Conservation (phyloP, 2,329 filamentous ascomycete genomes). For the Arthroderma sp. region DNA sequence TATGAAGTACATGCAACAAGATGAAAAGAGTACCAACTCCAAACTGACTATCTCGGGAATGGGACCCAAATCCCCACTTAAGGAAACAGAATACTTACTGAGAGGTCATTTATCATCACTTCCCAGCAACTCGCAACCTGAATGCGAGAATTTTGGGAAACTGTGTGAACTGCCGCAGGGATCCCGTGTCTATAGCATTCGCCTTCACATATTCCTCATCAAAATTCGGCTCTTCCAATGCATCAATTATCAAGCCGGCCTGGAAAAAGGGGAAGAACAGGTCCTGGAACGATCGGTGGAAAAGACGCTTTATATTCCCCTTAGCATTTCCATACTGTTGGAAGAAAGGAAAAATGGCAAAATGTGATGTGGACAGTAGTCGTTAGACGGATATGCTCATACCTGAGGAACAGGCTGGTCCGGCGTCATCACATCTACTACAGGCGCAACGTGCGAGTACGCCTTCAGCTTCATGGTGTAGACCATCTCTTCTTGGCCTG, state of each 20-base stretch:
- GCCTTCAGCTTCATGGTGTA: slow-evolving; percentile 28
- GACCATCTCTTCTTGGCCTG: slow-evolving; percentile 23
- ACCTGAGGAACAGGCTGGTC: slow-evolving; percentile 26
- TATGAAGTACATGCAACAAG: too few species aligned
- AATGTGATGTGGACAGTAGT: not conserved
- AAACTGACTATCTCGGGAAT: too few species aligned
- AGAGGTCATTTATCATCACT: too few species aligned
- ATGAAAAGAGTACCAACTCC: too few species aligned
- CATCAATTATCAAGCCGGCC: slow-evolving; percentile 32
- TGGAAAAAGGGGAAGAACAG: slow-evolving; percentile 34
- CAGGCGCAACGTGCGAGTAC: slow-evolving; percentile 32
- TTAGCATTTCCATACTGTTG: slow-evolving; percentile 4
- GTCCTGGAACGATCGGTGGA: slow-evolving; percentile 35
- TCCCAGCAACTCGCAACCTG: slow-evolving; percentile 5
- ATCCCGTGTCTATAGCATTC: slow-evolving; percentile 3
- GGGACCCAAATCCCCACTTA: too few species aligned
- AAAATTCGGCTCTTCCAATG: slow-evolving; percentile 37
- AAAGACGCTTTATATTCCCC: slow-evolving; percentile 20
- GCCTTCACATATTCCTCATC: slow-evolving; percentile 15
- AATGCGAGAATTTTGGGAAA: slow-evolving; percentile 12
- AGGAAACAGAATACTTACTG: too few species aligned
- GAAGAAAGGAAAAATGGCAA: not conserved
- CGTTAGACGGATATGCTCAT: not conserved
- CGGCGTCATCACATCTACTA: slow-evolving; percentile 24
- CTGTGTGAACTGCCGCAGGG: slow-evolving; percentile 8